Evolutionary conservation across 73 alveolate genomes (phyloP).

Genomic region (Tetrahymena elliotti): DNA sequence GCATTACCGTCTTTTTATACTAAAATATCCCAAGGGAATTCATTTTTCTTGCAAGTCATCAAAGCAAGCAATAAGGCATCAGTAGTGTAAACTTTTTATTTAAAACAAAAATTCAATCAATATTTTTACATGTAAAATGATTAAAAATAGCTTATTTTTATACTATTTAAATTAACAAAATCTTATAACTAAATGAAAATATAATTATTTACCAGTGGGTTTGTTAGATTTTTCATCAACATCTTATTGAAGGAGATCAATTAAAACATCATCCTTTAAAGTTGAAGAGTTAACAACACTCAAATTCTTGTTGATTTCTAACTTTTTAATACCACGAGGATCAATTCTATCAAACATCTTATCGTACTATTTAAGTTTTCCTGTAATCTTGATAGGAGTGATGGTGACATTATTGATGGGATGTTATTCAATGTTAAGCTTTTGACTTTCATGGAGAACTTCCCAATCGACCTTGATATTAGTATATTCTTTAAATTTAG

Average conservation of each 20-base stretch:
- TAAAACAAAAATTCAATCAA: background rate
- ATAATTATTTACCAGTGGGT: background rate
- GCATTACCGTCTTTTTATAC: background rate
- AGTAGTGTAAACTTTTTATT: background rate
- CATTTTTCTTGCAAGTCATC: background rate
- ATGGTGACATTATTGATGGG: background rate
- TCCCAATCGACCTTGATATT: background rate
- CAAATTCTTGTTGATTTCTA: background rate
- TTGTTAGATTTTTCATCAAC: background rate
- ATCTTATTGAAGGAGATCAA: background rate
- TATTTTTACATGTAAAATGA: background rate
- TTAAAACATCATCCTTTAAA: background rate
- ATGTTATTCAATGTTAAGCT: background rate
- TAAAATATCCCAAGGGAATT: background rate
- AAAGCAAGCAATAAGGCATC: background rate
- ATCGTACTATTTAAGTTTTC: background rate
- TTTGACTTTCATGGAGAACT: background rate
- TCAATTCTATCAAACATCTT: background rate
- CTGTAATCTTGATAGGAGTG: background rate
- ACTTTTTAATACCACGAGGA: background rate
- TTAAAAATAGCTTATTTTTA: background rate
- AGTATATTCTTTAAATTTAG: background rate
- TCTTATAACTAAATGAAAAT: background rate
- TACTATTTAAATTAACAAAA: background rate
- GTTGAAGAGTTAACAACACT: background rate